phyloP scores from a whole-genome alignment of 371 early-diverging fungal genomes.

The Apophysomyces trapeziformis region DNA sequence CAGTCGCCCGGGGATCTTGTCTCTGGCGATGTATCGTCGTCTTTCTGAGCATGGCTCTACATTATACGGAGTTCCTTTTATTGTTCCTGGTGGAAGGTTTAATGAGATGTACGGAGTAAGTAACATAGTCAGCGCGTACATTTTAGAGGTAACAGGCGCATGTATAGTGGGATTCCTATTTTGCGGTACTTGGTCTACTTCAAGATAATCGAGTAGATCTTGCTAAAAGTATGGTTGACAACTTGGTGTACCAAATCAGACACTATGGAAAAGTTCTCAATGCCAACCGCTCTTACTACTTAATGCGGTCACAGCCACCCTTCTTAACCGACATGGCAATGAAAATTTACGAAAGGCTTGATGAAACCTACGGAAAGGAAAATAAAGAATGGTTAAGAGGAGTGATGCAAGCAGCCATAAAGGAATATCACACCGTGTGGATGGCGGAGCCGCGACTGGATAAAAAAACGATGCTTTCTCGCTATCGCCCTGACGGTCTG shows the following conservation, averaged over 20 bases:
- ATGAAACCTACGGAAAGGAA: conserved; percentile 44
- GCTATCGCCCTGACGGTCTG: conserved; percentile 83
- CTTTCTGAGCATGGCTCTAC: conserved; percentile 11
- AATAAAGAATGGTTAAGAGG: conserved; percentile 78
- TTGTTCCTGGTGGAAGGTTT: conserved; percentile 96
- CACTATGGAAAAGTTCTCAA: conserved; percentile 97
- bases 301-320: conserved; percentile 95
- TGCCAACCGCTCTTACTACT: conserved; percentile 95
- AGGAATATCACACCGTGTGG: conserved; percentile 93
- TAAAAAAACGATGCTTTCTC: conserved; percentile 70
- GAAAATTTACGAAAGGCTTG: conserved; percentile 65
- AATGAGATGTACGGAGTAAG: conserved; percentile 92
- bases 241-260: conserved; percentile 91
- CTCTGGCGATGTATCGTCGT: conserved; percentile 67
- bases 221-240: conserved; percentile 91
- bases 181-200: conserved; percentile 87
- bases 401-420: conserved; percentile 78
- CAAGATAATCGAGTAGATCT: conserved; percentile 79
- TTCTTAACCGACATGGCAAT: conserved; percentile 94
- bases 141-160: not conserved
- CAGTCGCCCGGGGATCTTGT: conserved; percentile 79
- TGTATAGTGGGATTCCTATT: conserved; percentile 89
- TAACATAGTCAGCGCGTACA: not conserved
- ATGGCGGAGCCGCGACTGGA: conserved; percentile 80
- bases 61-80: conserved; percentile 84